Conservation (phyloP, 2,329 filamentous ascomycete species). For the Sporothrix dimorphospora region DNA sequence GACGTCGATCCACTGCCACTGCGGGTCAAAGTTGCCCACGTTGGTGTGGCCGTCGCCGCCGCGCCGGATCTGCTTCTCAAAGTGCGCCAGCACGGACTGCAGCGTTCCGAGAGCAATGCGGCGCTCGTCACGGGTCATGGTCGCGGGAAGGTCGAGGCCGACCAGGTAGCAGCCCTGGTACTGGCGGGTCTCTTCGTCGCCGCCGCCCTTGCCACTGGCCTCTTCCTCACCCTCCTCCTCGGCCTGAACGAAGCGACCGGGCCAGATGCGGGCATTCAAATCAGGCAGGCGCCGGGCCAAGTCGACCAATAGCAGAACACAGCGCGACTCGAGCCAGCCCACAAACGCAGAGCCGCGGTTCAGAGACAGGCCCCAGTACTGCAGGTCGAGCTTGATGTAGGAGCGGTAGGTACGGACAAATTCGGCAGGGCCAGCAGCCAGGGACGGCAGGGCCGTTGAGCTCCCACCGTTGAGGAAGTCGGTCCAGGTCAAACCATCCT, state of each 20-base stretch:
- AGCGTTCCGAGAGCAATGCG: conserved; percentile 50
- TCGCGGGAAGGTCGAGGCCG: conserved; percentile 50
- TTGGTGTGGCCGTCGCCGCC: conserved; percentile 30
- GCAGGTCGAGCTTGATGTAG: conserved; percentile 64
- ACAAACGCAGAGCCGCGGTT: conserved; percentile 59
- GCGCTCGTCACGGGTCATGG: conserved; percentile 46
- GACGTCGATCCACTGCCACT: conserved; percentile 54
- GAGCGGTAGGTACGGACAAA: conserved; percentile 58
- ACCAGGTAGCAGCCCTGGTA: conserved; percentile 66
- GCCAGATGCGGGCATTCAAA: conserved; percentile 64
- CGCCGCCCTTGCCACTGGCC: conserved; percentile 42
- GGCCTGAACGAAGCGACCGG: conserved; percentile 57
- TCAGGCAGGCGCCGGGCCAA: conserved; percentile 56
- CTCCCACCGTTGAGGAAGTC: conserved; percentile 43
- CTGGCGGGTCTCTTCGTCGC: conserved; percentile 44
- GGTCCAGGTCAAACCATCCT: conserved; percentile 47
- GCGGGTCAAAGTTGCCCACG: conserved; percentile 54
- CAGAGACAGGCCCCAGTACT: conserved; percentile 66
- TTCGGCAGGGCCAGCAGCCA: conserved; percentile 42
- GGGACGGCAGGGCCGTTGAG: neutral
- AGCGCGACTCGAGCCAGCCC: conserved; percentile 67
- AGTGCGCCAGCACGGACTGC: conserved; percentile 49
- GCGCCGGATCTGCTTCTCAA: conserved; percentile 51
- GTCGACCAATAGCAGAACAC: conserved; percentile 61
- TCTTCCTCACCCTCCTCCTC: conserved; percentile 22